phyloP scores from a whole-genome alignment of 306 rosid genomes.

The Acacia crassicarpa region DNA sequence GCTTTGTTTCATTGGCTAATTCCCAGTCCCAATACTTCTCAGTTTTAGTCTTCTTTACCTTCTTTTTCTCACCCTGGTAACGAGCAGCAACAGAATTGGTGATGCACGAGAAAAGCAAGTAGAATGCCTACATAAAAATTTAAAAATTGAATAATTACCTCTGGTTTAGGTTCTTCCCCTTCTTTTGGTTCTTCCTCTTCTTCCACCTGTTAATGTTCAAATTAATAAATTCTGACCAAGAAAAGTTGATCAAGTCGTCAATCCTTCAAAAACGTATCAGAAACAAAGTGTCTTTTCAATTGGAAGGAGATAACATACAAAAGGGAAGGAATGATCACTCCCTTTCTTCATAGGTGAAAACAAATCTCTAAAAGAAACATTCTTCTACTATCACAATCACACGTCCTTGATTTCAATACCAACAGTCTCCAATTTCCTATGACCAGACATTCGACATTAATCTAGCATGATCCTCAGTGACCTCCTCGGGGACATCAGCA shows the following conservation, averaged over 20 bases:
- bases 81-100: slow-evolving; percentile 14
- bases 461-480: background rate
- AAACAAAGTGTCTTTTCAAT: background rate
- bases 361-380: background rate
- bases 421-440: background rate
- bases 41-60: slow-evolving; percentile 68
- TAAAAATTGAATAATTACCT: slow-evolving; percentile 48
- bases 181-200: slow-evolving; percentile 96
- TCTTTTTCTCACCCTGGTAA: slow-evolving; percentile 76
- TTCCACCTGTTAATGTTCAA: slow-evolving; percentile 71
- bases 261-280: background rate
- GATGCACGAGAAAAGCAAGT: slow-evolving; percentile 6
- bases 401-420: background rate
- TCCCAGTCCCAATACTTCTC: slow-evolving; percentile 99
- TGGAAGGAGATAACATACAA: background rate
- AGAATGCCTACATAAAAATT: slow-evolving; percentile 1
- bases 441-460: background rate
- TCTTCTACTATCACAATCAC: background rate
- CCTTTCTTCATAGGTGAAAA: background rate
- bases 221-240: background rate
- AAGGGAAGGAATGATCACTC: background rate
- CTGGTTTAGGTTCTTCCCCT: slow-evolving; percentile 82
- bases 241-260: background rate
- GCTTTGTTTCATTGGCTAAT: slow-evolving; percentile 90
- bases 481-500: background rate